Percentiles rank a stretch among this genome's conserved stretches.
These are phyloP conservation scores for Exutisphaerella laricina DNA, from an alignment of 2,329 filamentous ascomycete genomes.

Conservation along the genomic window DNA sequence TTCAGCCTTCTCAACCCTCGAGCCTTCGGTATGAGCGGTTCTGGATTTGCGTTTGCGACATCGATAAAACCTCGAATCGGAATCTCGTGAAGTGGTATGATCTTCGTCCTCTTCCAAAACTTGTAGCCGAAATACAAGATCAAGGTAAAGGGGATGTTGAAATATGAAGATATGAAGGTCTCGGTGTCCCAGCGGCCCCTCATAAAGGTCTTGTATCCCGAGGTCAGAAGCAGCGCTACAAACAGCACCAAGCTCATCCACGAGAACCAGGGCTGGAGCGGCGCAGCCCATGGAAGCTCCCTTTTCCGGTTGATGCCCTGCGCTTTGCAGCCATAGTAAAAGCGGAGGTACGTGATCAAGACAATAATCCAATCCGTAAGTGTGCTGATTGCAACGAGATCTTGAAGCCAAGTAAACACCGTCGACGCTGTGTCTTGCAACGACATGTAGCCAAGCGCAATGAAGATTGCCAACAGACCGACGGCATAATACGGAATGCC, in stretches of 20 bases:
- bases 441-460: conserved; percentile 20
- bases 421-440: conserved; percentile 20
- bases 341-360: conserved; percentile 24
- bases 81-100: conserved; percentile 23
- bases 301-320: conserved; percentile 23
- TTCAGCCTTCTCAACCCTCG: conserved; percentile 26
- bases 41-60: conserved; percentile 26
- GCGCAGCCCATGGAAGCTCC: conserved; percentile 27
- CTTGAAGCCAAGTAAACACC: conserved; percentile 30
- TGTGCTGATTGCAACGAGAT: conserved; percentile 23
- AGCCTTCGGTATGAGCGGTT: conserved; percentile 17
- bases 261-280: conserved; percentile 28
- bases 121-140: conserved; percentile 30
- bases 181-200: conserved; percentile 22
- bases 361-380: conserved; percentile 28
- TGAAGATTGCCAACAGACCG: conserved; percentile 13
- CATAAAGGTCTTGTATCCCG: conserved; percentile 30
- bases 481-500: conserved; percentile 18
- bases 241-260: conserved; percentile 24
- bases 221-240: conserved; percentile 25
- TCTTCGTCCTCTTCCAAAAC: conserved; percentile 23
- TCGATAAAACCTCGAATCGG: conserved; percentile 28
- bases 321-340: conserved; percentile 21
- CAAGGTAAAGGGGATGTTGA: conserved; percentile 28
- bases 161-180: conserved; percentile 28